phyloP scores from a whole-genome alignment of 306 rosid genomes.

The Malus asiatica region DNA sequence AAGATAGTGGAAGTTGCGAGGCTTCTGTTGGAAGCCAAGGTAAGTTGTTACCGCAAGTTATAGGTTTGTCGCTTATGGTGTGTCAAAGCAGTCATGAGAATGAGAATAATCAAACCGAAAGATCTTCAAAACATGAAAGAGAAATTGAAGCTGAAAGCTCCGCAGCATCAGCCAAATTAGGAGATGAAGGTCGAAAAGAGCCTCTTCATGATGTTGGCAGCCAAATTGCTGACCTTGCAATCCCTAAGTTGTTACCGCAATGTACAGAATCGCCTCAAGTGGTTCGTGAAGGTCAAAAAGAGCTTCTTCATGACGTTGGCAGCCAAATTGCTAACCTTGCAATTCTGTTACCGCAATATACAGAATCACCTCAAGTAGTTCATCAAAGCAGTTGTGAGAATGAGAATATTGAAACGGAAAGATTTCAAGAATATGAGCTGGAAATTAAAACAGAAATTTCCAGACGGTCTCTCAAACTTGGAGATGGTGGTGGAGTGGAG shows the following conservation, averaged over 20 bases:
- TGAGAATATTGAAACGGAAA: constrained; percentile 11
- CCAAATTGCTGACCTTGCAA: constrained; percentile 13
- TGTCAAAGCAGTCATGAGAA: constrained; percentile 5
- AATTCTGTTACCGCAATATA: constrained; percentile 1
- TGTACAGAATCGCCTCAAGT: constrained; percentile 8
- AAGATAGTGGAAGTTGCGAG: constrained; percentile 17
- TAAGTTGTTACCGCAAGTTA: background rate
- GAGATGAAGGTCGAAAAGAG: constrained; percentile 13
- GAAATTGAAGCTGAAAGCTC: constrained; percentile 8
- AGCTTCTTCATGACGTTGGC: background rate
- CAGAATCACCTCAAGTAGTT: constrained; percentile 3
- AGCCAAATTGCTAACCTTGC: constrained; percentile 13
- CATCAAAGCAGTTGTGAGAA: constrained; percentile 9
- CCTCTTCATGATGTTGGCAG: constrained; percentile 4
- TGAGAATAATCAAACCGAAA: constrained; percentile 12
- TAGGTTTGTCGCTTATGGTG: constrained; percentile 1
- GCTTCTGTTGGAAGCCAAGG: constrained; percentile 17
- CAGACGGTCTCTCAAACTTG: constrained; percentile 5
- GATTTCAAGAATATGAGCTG: background rate
- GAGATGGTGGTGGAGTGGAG: constrained; percentile 13
- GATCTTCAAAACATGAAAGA: background rate
- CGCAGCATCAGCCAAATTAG: constrained; percentile 3
- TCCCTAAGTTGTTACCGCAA: constrained; percentile 1
- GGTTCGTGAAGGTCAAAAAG: background rate
- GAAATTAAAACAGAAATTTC: constrained; percentile 8